Evolutionary conservation across 352 stramenopile genomes (phyloP).

Genomic region (Pythium utonaiense): DNA sequence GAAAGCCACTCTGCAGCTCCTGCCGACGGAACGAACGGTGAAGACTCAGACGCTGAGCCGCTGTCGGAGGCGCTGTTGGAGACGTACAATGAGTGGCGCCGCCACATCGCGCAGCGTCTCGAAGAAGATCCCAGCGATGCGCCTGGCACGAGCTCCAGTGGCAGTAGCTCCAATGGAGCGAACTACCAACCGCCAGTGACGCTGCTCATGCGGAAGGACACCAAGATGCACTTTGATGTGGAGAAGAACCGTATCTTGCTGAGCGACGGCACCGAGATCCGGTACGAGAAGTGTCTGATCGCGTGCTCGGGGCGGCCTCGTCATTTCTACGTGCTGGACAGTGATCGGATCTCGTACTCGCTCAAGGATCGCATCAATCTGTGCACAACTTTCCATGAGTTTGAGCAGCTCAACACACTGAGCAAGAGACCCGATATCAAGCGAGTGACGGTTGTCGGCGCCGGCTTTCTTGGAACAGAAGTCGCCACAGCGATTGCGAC

Average conservation of each 20-base stretch:
- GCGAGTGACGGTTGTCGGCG: conserved; percentile 82
- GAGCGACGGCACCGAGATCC: conserved; percentile 72
- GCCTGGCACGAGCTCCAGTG: background rate
- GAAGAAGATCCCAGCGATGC: conserved; percentile 56
- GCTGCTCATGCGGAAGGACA: conserved; percentile 71
- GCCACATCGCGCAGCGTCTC: conserved; percentile 76
- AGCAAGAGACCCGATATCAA: conserved; percentile 42
- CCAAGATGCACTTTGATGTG: conserved; percentile 72
- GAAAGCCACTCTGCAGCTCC: conserved; percentile 25
- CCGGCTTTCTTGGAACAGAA: conserved; percentile 89
- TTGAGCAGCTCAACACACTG: conserved; percentile 71
- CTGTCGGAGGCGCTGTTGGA: conserved; percentile 62
- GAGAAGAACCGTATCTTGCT: conserved; percentile 84
- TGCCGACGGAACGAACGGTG: conserved; percentile 25
- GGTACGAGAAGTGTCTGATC: conserved; percentile 87
- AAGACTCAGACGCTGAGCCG: conserved; percentile 12
- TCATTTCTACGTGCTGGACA: conserved; percentile 89
- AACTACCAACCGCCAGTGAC: conserved; percentile 45
- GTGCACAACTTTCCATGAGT: conserved; percentile 77
- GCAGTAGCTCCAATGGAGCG: background rate
- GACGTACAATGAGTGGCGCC: conserved; percentile 90
- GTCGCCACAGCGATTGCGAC: conserved; percentile 73
- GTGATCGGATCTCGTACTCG: conserved; percentile 73
- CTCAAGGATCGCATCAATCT: conserved; percentile 86
- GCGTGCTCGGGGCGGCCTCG: conserved; percentile 78